phyloP scores from a whole-genome alignment of 805 yeast species.

The Yamadazyma nakazawae region DNA sequence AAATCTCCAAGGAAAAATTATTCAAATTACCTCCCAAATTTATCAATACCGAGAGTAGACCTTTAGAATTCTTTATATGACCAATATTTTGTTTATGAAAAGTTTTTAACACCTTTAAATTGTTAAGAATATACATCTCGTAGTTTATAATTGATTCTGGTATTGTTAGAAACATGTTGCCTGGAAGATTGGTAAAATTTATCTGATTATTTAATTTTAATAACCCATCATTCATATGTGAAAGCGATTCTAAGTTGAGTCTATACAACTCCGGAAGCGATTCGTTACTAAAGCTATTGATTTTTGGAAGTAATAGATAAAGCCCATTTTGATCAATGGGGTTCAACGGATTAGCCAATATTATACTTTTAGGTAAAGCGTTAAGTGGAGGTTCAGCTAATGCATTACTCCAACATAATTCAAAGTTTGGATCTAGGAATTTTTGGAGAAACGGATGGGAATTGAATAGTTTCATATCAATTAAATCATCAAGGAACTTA shows the following conservation, averaged over 20 bases:
- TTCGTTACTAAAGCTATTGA: conserved; percentile 30
- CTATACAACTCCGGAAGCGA: conserved; percentile 13
- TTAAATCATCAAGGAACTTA: conserved; percentile 40
- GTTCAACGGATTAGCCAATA: conserved; percentile 48
- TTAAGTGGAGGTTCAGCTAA: conserved; percentile 46
- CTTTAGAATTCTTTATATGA: conserved; percentile 38
- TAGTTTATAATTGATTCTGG: conserved; percentile 31
- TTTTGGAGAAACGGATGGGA: conserved; percentile 39
- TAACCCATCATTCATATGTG: conserved; percentile 34
- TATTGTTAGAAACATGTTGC: conserved; percentile 20
- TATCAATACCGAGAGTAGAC: conserved; percentile 37
- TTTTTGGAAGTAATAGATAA: conserved; percentile 45
- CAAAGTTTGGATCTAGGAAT: conserved; percentile 51
- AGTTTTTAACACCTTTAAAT: conserved; percentile 29
- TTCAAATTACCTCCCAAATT: conserved; percentile 58
- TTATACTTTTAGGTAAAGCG: conserved; percentile 44
- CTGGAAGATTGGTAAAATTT: conserved; percentile 10
- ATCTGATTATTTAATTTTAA: conserved; percentile 32
- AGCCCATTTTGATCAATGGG: conserved; percentile 55
- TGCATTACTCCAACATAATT: conserved; percentile 49
- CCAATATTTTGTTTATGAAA: conserved; percentile 38
- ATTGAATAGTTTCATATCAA: conserved; percentile 25
- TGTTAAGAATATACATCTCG: conserved; percentile 33
- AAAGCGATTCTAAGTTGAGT: conserved; percentile 25
- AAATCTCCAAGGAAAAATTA: conserved; percentile 48